These are phyloP conservation scores for Sugiyamaella mastotermitis DNA, from an alignment of 805 yeast genomes.

Conservation along the genomic window DNA sequence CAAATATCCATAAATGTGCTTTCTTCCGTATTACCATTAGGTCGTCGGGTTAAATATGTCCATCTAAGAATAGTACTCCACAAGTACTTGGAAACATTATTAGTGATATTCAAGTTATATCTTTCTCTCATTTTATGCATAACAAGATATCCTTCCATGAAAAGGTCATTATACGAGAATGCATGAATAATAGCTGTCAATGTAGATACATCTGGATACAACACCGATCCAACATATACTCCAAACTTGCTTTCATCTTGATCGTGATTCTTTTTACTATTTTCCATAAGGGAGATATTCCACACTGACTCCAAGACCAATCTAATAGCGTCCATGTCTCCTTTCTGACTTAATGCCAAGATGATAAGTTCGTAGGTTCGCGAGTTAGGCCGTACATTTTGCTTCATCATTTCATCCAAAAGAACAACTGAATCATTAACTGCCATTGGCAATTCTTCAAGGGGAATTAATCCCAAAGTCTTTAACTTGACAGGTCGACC, in stretches of 20 bases:
- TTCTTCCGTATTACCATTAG: slow-evolving; percentile 7
- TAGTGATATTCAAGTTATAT: slow-evolving; percentile 18
- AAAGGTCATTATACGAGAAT: slow-evolving; percentile 22
- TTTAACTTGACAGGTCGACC: slow-evolving; percentile 2
- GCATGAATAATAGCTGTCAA: slow-evolving; percentile 23
- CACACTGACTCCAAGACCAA: slow-evolving; percentile 25
- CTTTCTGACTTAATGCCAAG: slow-evolving; percentile 27
- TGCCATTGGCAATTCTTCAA: slow-evolving; percentile 14
- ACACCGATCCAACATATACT: slow-evolving; percentile 10
- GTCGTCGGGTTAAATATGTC: slow-evolving; percentile 9
- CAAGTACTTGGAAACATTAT: slow-evolving; percentile 4
- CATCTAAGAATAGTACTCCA: slow-evolving; percentile 25
- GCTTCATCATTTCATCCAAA: slow-evolving; percentile 24
- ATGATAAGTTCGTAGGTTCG: slow-evolving; percentile 29
- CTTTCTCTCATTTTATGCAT: slow-evolving; percentile 11
- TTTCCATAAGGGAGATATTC: slow-evolving; percentile 16
- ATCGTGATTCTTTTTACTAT: background rate
- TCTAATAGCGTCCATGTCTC: slow-evolving; percentile 19
- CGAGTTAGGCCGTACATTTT: slow-evolving; percentile 27
- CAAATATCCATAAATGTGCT: slow-evolving; percentile 10
- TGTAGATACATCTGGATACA: slow-evolving; percentile 20
- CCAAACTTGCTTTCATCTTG: slow-evolving; percentile 1
- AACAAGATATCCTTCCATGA: slow-evolving; percentile 21
- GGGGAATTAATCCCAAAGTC: slow-evolving; percentile 2
- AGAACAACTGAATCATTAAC: slow-evolving; percentile 20